These are phyloP conservation scores for Pseudozyma sp. DNA, from an alignment of 1,284 basidiomycete species.

Conservation along the genomic window DNA sequence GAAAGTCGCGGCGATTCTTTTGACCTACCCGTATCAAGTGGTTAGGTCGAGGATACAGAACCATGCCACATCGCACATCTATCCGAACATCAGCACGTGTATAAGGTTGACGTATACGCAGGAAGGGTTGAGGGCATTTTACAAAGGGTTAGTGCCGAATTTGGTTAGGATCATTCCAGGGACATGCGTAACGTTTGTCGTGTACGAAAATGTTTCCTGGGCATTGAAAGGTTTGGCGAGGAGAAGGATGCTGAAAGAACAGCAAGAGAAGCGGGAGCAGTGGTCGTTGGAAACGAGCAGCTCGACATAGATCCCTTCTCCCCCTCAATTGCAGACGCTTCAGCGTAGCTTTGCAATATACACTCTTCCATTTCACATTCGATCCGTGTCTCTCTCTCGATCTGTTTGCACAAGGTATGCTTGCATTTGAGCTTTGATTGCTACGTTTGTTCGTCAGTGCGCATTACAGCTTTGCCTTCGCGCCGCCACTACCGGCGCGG, in stretches of 20 bases:
- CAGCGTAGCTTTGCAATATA: not conserved
- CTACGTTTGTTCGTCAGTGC: no score
- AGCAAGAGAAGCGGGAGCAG: constrained; percentile 8
- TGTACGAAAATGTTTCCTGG: constrained; percentile 83
- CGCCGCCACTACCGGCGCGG: not conserved
- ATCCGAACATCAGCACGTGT: constrained; percentile 84
- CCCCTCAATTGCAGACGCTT: not conserved
- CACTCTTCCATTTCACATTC: not conserved
- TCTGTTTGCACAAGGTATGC: no score
- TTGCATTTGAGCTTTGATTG: not conserved
- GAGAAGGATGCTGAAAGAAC: constrained; percentile 20
- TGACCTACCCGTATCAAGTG: constrained; percentile 98
- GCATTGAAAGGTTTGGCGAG: constrained; percentile 46
- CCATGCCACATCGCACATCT: constrained; percentile 71
- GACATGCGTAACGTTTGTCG: constrained; percentile 97
- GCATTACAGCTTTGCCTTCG: constrained; percentile 21
- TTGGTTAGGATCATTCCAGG: constrained; percentile 94
- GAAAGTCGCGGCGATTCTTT: constrained; percentile 84
- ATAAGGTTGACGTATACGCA: constrained; percentile 82
- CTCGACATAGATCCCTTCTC: constrained; percentile 5
- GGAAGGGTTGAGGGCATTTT: constrained; percentile 88
- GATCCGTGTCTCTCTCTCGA: no score
- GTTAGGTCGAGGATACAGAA: constrained; percentile 90
- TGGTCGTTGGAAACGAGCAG: constrained; percentile 8
- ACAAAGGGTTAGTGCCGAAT: constrained; percentile 95